phyloP scores from a whole-genome alignment of 78 protist genomes.

The Planoprotostelium fungivorum region DNA sequence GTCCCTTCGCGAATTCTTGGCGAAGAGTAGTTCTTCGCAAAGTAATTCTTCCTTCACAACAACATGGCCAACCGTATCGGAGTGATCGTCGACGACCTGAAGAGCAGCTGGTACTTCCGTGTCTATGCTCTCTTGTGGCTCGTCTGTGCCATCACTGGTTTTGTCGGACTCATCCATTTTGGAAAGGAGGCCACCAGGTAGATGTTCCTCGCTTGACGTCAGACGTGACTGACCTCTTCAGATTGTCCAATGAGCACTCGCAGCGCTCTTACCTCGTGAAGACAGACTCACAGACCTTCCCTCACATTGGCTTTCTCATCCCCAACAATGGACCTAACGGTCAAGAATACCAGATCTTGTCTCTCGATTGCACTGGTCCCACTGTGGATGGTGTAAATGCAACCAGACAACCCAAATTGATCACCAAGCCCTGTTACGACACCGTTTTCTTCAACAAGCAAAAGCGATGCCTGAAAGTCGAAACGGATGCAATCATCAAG shows the following conservation, averaged over 20 bases:
- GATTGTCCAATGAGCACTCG: neutral
- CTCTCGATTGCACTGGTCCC: too few relatives aligned
- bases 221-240: neutral
- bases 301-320: neutral
- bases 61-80: neutral
- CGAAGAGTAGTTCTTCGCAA: too few relatives aligned
- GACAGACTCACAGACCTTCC: neutral
- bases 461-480: too few relatives aligned
- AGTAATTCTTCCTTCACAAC: too few relatives aligned
- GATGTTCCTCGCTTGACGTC: neutral
- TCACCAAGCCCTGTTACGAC: too few relatives aligned
- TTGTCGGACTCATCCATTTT: neutral
- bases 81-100: neutral
- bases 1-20: too few relatives aligned
- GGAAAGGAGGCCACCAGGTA: neutral
- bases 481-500: too few relatives aligned
- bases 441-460: too few relatives aligned
- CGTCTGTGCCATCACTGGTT: neutral
- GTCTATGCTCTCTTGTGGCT: neutral
- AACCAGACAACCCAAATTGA: too few relatives aligned
- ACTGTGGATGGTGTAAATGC: too few relatives aligned
- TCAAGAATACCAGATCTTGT: too few relatives aligned
- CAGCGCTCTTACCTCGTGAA: neutral
- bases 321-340: too few relatives aligned
- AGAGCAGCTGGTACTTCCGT: neutral